These are phyloP conservation scores for Penstemon barbatus DNA, from an alignment of 257 asterid genomes.

Conservation along the genomic window DNA sequence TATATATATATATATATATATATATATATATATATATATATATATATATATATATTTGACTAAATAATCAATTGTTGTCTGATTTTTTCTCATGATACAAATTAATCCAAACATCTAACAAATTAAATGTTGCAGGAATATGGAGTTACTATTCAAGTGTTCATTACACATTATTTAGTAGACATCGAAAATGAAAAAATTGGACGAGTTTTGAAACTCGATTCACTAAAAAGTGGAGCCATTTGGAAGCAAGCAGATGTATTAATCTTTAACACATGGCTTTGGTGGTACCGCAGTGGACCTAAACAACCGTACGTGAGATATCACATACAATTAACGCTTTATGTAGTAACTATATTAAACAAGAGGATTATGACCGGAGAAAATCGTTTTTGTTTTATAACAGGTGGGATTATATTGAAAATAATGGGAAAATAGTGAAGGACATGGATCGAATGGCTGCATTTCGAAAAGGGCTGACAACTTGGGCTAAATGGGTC, in stretches of 20 bases:
- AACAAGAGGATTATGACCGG: no score
- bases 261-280: slow-evolving; percentile 71
- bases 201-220: slow-evolving; percentile 52
- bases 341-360: not conserved
- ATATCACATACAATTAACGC: not conserved
- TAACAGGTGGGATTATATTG: slow-evolving; percentile 60
- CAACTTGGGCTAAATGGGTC: slow-evolving; percentile 66
- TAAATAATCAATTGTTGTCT: no score
- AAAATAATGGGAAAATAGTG: slow-evolving; percentile 34
- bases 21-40: no score
- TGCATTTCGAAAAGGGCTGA: slow-evolving; percentile 50
- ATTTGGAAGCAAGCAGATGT: slow-evolving; percentile 56
- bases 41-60: no score
- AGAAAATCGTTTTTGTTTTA: not conserved
- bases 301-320: slow-evolving; percentile 54
- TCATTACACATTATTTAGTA: slow-evolving; percentile 50
- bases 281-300: slow-evolving; percentile 66
- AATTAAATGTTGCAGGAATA: slow-evolving; percentile 42
- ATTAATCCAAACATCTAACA: not conserved
- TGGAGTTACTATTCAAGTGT: slow-evolving; percentile 35
- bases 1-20: no score
- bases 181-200: slow-evolving; percentile 37
- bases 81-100: not conserved
- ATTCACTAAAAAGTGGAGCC: slow-evolving; percentile 44
- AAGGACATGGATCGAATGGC: slow-evolving; percentile 72